Evolutionary conservation across 2,329 filamentous ascomycete species (phyloP).

Genomic region (Curvularia verruculosa): DNA sequence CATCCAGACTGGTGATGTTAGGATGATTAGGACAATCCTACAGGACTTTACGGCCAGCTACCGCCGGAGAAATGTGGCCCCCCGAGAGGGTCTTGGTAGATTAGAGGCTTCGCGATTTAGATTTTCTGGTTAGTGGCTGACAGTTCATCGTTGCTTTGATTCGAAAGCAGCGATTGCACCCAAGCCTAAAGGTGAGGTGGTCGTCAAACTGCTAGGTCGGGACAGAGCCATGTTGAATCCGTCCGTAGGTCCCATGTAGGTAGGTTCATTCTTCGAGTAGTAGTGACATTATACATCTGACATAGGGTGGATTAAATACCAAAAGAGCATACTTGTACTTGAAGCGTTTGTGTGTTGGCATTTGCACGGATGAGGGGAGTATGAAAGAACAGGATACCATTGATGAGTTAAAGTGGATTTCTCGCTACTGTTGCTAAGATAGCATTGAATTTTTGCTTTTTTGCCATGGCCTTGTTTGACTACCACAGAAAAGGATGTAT

Average conservation of each 20-base stretch:
- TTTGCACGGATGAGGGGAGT: slow-evolving; percentile 23
- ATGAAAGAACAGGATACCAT: slow-evolving; percentile 19
- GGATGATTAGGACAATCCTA: slow-evolving; percentile 81
- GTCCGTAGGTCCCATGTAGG: slow-evolving; percentile 1
- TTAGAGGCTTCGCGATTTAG: slow-evolving; percentile 87
- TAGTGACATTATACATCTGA: slow-evolving; percentile 4
- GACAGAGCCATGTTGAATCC: neutral
- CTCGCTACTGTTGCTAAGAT: slow-evolving; percentile 7
- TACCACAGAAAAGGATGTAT: neutral
- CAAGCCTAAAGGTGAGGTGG: neutral
- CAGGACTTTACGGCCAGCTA: slow-evolving; percentile 98
- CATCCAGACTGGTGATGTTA: slow-evolving; percentile 70
- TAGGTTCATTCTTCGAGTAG: slow-evolving; percentile 3
- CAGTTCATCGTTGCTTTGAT: slow-evolving; percentile 10
- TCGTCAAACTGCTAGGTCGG: neutral
- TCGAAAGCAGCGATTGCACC: slow-evolving; percentile 2
- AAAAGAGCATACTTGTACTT: slow-evolving; percentile 23
- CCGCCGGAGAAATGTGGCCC: slow-evolving; percentile 91
- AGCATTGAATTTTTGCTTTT: slow-evolving; percentile 5
- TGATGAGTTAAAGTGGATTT: slow-evolving; percentile 7
- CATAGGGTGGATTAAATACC: slow-evolving; percentile 15
- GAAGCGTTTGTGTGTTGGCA: slow-evolving; percentile 26
- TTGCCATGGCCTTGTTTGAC: neutral
- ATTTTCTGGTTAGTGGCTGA: slow-evolving; percentile 59
- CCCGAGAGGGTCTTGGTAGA: slow-evolving; percentile 85